A percentile compares a stretch with the other conserved stretches of the same genome.
Conservation (phyloP, 306 rosid species). For the Luffa aegyptiaca region DNA sequence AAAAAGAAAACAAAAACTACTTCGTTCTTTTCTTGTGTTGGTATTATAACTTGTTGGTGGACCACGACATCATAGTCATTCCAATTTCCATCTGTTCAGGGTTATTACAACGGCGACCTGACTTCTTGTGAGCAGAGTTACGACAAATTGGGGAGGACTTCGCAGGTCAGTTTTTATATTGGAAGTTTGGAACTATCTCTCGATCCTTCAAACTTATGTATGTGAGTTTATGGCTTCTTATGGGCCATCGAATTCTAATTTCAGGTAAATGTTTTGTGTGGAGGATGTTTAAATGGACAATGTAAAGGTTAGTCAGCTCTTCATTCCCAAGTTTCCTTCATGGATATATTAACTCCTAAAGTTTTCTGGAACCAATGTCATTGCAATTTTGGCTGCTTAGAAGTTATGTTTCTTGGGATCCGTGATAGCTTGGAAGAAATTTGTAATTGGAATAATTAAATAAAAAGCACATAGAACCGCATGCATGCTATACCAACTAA, state of each 20-base stretch:
- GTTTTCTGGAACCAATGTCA: not conserved
- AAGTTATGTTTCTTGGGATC: not conserved
- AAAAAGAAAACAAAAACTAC: not conserved
- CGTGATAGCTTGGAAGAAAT: not conserved
- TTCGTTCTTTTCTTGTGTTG: not conserved
- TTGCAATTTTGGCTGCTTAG: not conserved
- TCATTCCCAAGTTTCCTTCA: not conserved
- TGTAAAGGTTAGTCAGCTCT: slow-evolving; percentile 56
- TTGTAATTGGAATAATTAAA: not conserved
- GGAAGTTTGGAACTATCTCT: not conserved
- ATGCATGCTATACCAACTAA: not conserved
- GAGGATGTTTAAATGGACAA: slow-evolving; percentile 64
- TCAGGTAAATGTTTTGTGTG: slow-evolving; percentile 83
- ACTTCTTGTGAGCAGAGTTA: slow-evolving; percentile 56
- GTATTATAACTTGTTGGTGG: not conserved
- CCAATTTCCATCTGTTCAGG: slow-evolving; percentile 35
- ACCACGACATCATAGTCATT: not conserved
- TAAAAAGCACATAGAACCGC: not conserved
- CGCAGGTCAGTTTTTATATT: slow-evolving; percentile 53
- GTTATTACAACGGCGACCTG: slow-evolving; percentile 76
- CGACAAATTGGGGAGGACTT: slow-evolving; percentile 86
- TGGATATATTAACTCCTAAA: not conserved
- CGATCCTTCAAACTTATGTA: not conserved
- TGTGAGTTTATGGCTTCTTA: slow-evolving; percentile 2
- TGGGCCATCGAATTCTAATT: not conserved